Conservation (phyloP, 2,329 filamentous ascomycete genomes). For the Calonectria multiphialidica region DNA sequence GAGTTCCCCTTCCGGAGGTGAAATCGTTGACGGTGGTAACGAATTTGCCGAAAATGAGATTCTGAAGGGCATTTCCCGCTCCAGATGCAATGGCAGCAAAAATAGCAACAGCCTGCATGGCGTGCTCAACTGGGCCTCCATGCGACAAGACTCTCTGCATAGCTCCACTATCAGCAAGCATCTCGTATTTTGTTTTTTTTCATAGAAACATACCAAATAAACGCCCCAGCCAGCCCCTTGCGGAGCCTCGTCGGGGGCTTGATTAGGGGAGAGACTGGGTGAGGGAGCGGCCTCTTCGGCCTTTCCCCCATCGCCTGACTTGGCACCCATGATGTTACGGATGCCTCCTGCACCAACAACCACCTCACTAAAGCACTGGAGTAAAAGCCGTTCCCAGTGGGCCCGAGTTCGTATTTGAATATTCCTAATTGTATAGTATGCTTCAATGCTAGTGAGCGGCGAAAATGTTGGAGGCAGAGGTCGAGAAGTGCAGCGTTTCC, state of each 20-base stretch:
- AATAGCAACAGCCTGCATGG: constrained; percentile 44
- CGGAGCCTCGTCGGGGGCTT: not conserved
- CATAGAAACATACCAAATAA: constrained; percentile 34
- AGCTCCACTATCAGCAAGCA: constrained; percentile 17
- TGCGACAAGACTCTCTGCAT: constrained; percentile 47
- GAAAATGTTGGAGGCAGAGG: not conserved
- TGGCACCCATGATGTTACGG: not conserved
- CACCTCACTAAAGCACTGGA: not conserved
- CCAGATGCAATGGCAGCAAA: constrained; percentile 52
- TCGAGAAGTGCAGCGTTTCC: not conserved
- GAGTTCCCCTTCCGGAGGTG: constrained; percentile 39
- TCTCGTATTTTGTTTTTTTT: not conserved
- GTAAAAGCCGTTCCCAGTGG: not conserved
- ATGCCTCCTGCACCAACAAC: not conserved
- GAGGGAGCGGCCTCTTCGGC: not conserved
- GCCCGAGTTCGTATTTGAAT: not conserved
- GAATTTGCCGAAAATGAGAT: constrained; percentile 54
- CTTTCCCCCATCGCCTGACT: constrained; percentile 2
- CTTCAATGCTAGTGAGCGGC: not conserved
- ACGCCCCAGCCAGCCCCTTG: constrained; percentile 16
- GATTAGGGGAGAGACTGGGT: not conserved
- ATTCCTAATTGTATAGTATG: not conserved
- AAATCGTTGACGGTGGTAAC: constrained; percentile 52
- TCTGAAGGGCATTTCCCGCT: constrained; percentile 51
- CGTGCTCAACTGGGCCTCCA: constrained; percentile 43